Evolutionary conservation across 2,329 filamentous ascomycete species (phyloP).

Genomic region (Cytospora mali): DNA sequence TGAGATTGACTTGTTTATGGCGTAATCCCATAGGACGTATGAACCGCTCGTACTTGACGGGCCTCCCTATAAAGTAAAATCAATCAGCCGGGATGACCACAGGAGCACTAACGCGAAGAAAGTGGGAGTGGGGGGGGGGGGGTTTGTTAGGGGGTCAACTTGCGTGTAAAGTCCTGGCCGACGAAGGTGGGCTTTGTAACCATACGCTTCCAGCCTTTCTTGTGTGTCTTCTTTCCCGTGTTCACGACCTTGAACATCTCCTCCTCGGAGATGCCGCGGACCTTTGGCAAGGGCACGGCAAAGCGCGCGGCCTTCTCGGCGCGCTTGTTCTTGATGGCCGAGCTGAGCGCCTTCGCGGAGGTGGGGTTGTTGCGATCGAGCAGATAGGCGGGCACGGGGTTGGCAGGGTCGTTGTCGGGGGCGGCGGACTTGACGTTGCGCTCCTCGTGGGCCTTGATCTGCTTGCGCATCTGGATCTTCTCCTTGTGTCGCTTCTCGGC

Average conservation of each 20-base stretch:
- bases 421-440: constrained; percentile 87
- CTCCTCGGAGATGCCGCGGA: constrained; percentile 89
- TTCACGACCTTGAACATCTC: constrained; percentile 90
- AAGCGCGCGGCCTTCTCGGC: constrained; percentile 94
- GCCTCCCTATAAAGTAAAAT: constrained; percentile 47
- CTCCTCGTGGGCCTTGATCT: constrained; percentile 93
- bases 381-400: constrained; percentile 88
- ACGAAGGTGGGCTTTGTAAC: constrained; percentile 87
- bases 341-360: constrained; percentile 51
- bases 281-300: constrained; percentile 88
- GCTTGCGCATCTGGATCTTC: constrained; percentile 98
- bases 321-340: constrained; percentile 93
- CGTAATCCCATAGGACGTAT: constrained; percentile 53
- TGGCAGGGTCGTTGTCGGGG: constrained; percentile 75
- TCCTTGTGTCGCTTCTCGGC: constrained; percentile 93
- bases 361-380: constrained; percentile 71
- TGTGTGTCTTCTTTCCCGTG: constrained; percentile 90
- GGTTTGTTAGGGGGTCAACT: background rate
- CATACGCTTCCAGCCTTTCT: constrained; percentile 68
- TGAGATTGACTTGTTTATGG: constrained; percentile 53
- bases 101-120: constrained; percentile 42
- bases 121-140: background rate
- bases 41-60: constrained; percentile 73
- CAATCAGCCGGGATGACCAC: background rate
- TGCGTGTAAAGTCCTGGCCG: constrained; percentile 77